Conservation (phyloP, 371 early-diverging fungal genomes). For the Batkoa obscura region DNA sequence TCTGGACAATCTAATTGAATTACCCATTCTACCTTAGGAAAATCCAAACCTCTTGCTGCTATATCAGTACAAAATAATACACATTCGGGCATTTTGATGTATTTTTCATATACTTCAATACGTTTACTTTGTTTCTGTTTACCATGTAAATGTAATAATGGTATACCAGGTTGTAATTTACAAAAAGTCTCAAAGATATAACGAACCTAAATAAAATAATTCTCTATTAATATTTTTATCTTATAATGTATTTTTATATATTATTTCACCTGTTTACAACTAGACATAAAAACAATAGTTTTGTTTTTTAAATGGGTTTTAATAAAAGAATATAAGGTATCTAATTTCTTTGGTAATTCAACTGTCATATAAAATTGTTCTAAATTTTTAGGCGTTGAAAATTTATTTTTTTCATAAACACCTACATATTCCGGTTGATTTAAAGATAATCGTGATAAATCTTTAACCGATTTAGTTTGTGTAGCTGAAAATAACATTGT, state of each 20-base stretch:
- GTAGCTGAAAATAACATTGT: conserved; percentile 93
- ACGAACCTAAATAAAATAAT: conserved; percentile 22
- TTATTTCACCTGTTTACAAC: conserved; percentile 46
- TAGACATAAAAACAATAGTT: conserved; percentile 69
- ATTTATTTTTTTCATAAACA: conserved; percentile 70
- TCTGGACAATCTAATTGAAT: conserved; percentile 96
- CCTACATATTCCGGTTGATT: conserved; percentile 84
- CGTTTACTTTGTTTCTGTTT: conserved; percentile 89
- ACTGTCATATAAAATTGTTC: conserved; percentile 69
- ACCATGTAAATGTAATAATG: conserved; percentile 80
- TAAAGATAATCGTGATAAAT: conserved; percentile 76
- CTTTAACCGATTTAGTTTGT: conserved; percentile 86
- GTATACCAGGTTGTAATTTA: conserved; percentile 83
- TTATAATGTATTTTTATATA: too few relatives aligned
- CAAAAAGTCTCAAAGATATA: conserved; percentile 88
- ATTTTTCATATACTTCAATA: conserved; percentile 74
- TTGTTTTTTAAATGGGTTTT: conserved; percentile 74
- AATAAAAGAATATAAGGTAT: conserved; percentile 82
- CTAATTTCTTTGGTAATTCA: conserved; percentile 66
- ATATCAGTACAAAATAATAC: conserved; percentile 91
- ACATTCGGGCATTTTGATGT: conserved; percentile 46
- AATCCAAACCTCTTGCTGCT: conserved; percentile 95
- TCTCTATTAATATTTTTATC: too few relatives aligned
- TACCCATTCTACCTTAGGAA: conserved; percentile 96
- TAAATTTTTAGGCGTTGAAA: conserved; percentile 61